Evolutionary conservation across 257 asterid genomes (phyloP).

Genomic region (Eucommia ulmoides): DNA sequence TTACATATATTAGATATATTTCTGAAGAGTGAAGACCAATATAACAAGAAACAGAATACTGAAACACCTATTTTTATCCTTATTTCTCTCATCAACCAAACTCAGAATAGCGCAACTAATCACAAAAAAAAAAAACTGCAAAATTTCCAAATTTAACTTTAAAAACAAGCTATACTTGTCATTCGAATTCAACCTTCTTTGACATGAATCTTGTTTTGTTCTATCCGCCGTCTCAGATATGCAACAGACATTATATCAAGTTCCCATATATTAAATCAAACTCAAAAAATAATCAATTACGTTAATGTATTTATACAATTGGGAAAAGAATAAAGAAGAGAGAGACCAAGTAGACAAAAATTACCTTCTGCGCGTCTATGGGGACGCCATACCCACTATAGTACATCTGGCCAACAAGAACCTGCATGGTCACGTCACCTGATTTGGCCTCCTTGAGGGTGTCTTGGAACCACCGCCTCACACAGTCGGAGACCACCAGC

Average conservation of each 20-base stretch:
- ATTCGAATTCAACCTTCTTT: neutral
- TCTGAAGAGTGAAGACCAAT: too few relatives aligned
- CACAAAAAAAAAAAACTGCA: neutral
- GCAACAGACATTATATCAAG: neutral
- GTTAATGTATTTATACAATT: too few relatives aligned
- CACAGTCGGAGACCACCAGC: constrained; percentile 55
- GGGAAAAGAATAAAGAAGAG: too few relatives aligned
- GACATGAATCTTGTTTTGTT: neutral
- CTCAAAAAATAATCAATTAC: too few relatives aligned
- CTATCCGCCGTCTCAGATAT: neutral
- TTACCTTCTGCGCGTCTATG: constrained; percentile 47
- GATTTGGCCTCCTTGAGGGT: constrained; percentile 63
- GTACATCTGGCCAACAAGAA: constrained; percentile 68
- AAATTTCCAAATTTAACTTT: neutral
- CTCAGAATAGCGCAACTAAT: neutral
- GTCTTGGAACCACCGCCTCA: constrained; percentile 57
- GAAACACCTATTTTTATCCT: neutral
- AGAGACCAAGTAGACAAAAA: too few relatives aligned
- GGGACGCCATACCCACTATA: constrained; percentile 49
- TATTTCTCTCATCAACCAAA: neutral
- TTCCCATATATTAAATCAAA: too few relatives aligned
- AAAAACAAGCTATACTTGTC: neutral
- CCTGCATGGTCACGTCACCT: constrained; percentile 76
- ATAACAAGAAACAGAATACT: neutral
- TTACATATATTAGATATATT: too few relatives aligned